Base-by-base conservation (phyloP, 495 filamentous ascomycete genomes). In the Talaromyces thailandensis region DNA sequence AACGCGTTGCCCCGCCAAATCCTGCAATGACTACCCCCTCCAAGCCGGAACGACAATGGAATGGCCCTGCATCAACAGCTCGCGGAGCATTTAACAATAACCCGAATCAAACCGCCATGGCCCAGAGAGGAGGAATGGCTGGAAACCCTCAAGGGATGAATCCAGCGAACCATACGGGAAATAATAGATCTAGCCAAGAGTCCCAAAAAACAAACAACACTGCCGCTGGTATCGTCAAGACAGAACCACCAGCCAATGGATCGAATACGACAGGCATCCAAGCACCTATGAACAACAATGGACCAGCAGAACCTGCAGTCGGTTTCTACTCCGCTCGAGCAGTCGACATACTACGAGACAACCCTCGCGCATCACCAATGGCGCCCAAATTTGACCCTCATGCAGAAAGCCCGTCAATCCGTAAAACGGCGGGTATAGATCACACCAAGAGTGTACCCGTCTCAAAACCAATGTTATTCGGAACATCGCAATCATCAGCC, bases 341-440 rank as follows among this genome's bases (percentile, higher is more conserved):
- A 61, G 87, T 88, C 9, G 77, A 80, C 24, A 69, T 74, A 28
- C 62, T 75, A n/a, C 74, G 75, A 25, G 80, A 80, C 24, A 76
- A 79, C 26, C 72, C 79, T n/a, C 73, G 76, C 45, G 69, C 67
- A 12, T 70, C 70, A 2, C 73, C 78, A 4, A 58, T 73, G 5
- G 81, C 80, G 7, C 81, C 83, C 4, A 76, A 78, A 56, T 97
- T 96, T 73, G 90, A 97, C 68, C 91, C 91, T 3, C 84, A 87
- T 61, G 80, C 85, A 4, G 91, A 96, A 65, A 92, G 88, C 64
- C 90, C 92, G 0, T 92, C 90, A 0, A 93, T 96, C 63, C 86
- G 90, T 31, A 92, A 93, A 68, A 96, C 93, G 3, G 86, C 88
- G 0, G 92, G 92, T n/a, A 81, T 97, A 53, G 91, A 96, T 65